Conservation (phyloP, 2,329 filamentous ascomycete species). For the Diatrype stigma region DNA sequence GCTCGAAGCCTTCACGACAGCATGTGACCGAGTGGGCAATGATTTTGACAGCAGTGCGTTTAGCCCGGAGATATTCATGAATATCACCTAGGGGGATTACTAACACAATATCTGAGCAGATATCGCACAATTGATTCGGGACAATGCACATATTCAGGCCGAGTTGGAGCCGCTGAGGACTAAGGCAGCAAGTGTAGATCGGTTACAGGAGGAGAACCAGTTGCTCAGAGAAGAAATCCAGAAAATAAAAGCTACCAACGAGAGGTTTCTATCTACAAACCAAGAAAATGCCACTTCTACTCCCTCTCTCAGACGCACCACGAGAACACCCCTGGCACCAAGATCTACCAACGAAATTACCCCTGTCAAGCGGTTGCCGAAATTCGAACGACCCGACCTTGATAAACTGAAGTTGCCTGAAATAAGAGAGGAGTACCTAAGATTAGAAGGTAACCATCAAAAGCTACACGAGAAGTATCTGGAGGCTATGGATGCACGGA, state of each 20-base stretch:
- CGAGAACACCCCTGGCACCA: slow-evolving; percentile 21
- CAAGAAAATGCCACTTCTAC: slow-evolving; percentile 6
- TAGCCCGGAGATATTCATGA: neutral
- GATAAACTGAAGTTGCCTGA: slow-evolving; percentile 14
- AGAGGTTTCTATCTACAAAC: slow-evolving; percentile 3
- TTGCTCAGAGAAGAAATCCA: slow-evolving; percentile 34
- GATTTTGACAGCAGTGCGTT: slow-evolving; percentile 22
- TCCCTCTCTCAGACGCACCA: neutral
- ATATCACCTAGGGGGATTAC: neutral
- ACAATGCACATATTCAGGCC: slow-evolving; percentile 21
- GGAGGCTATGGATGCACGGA: slow-evolving; percentile 20
- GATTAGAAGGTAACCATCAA: slow-evolving; percentile 36
- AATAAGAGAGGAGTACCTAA: slow-evolving; percentile 30
- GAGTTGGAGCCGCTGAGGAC: slow-evolving; percentile 32
- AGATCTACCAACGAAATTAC: slow-evolving; percentile 18
- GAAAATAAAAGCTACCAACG: slow-evolving; percentile 20
- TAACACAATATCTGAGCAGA: slow-evolving; percentile 10
- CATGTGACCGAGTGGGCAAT: slow-evolving; percentile 21
- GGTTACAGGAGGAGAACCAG: slow-evolving; percentile 39
- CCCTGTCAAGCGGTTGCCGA: slow-evolving; percentile 11
- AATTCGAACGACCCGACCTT: slow-evolving; percentile 11
- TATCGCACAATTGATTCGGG: slow-evolving; percentile 10
- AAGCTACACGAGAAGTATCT: slow-evolving; percentile 28
- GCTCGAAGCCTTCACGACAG: slow-evolving; percentile 21
- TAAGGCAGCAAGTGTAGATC: slow-evolving; percentile 28